Base-by-base conservation (phyloP, 768 basidiomycete genomes). In the Tylopilus sp. region DNA sequence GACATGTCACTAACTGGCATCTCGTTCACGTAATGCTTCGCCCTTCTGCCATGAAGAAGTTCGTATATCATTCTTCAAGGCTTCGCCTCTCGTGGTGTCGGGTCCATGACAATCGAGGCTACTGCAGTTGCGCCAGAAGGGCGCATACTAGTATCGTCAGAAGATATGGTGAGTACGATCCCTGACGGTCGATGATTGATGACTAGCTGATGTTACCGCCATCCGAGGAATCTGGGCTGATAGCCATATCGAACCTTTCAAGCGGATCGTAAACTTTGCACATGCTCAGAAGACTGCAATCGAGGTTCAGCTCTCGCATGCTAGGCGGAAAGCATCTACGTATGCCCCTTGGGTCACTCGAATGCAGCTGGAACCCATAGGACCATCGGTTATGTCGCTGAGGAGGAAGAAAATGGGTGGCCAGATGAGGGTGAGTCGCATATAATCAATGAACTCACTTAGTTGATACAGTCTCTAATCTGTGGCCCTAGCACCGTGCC, bases 1-100 rank as follows among this genome's bases (percentile, higher is more conserved):
- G 90, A 0, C 82, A 87, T 59, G 81, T 83, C 4, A 90, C 89
- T 1, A 86, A 91, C 55, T 91, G 85, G 83, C 91, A 93, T 65
- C 68, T 91, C 4, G 86, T 90, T 17, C 88, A 92, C 62, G 66
- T 66, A 26, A 22, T 4, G 5, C 43, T 43, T 8, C 40, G 11
- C 39, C 0, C 21, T 42, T 44, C 21, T 8, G 13, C 10, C 7
- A 1, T n/a, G 11, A 12, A 23, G 23, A 20, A 36, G 21, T 4
- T n/a, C 40, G 28, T 10, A 43, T 31, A 44, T 40, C 12, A n/a
- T 23, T 40, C 28, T 35, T 18, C 50, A 82, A 79, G 78, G 77
- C 1, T 79, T 83, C 57, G 88, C 88, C 10, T 77, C 83, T 10
- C 77, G 89, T 39, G 89, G 91, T 10, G 80, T 79, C 2, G 86